Evolutionary conservation across 306 rosid species (phyloP).

Genomic region (Betula pendula): DNA sequence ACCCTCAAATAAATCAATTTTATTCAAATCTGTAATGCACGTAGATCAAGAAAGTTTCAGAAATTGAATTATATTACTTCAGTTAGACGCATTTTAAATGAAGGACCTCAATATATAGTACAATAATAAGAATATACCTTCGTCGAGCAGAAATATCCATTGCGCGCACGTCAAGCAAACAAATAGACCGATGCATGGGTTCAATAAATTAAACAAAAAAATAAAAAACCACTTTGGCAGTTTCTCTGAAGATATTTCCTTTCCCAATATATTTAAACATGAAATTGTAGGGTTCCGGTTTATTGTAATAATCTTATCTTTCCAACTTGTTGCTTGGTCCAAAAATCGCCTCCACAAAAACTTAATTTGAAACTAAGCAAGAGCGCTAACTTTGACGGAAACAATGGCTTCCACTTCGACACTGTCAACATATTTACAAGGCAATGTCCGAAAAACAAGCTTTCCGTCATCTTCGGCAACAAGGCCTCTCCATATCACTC

Average conservation of each 20-base stretch:
- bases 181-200: slow-evolving; percentile 18
- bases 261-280: slow-evolving; percentile 19
- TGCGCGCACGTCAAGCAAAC: too few species aligned
- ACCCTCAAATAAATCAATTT: too few species aligned
- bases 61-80: too few species aligned
- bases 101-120: too few species aligned
- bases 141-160: too few species aligned
- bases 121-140: too few species aligned
- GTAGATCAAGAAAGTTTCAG: too few species aligned
- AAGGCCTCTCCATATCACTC: slow-evolving; percentile 19
- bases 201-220: slow-evolving; percentile 34
- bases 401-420: slow-evolving; percentile 53
- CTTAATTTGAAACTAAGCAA: slow-evolving; percentile 42
- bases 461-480: slow-evolving; percentile 23
- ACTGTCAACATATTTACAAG: slow-evolving; percentile 38
- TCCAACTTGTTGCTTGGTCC: slow-evolving; percentile 26
- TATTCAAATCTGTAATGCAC: too few species aligned
- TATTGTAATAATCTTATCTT: slow-evolving; percentile 41
- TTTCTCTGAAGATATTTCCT: slow-evolving; percentile 40
- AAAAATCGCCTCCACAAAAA: slow-evolving; percentile 1
- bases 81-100: too few species aligned
- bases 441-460: slow-evolving; percentile 26
- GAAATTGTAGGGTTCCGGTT: slow-evolving; percentile 53
- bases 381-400: slow-evolving; percentile 41
- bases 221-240: slow-evolving; percentile 52